Percentiles rank a stretch among this genome's conserved stretches.
Conservation (phyloP, 805 yeast species). For the Nakazawaea peltata region DNA sequence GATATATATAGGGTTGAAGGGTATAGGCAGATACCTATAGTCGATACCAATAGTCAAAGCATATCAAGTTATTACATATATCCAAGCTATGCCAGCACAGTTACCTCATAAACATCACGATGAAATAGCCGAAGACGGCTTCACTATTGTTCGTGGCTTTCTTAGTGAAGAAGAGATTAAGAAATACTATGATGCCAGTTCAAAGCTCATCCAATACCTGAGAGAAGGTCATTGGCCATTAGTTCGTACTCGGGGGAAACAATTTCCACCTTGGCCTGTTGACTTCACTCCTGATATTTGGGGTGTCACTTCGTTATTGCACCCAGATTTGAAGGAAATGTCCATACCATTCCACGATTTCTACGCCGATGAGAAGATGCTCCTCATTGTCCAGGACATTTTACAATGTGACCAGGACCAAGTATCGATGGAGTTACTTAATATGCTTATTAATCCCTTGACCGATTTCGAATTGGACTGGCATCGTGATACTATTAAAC, state of each 20-base stretch:
- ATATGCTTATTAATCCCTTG: slow-evolving; percentile 44
- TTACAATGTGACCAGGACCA: slow-evolving; percentile 27
- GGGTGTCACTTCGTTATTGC: slow-evolving; percentile 41
- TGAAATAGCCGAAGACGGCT: slow-evolving; percentile 26
- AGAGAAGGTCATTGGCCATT: slow-evolving; percentile 40
- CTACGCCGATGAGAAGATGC: slow-evolving; percentile 29
- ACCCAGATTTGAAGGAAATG: slow-evolving; percentile 33
- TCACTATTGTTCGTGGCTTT: slow-evolving; percentile 30
- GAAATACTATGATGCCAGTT: slow-evolving; percentile 27
- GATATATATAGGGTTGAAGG: no score
- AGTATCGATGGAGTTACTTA: slow-evolving; percentile 39
- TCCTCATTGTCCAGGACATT: slow-evolving; percentile 32
- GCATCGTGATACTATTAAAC: slow-evolving; percentile 44
- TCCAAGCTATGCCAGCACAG: slow-evolving; percentile 8
- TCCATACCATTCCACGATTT: slow-evolving; percentile 30
- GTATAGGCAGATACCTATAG: no score
- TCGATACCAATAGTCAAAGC: no score
- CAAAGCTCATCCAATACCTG: slow-evolving; percentile 29
- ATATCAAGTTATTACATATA: no score
- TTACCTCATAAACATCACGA: slow-evolving; percentile 13
- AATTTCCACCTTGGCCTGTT: slow-evolving; percentile 51
- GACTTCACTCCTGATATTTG: slow-evolving; percentile 43
- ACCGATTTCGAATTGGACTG: slow-evolving; percentile 45
- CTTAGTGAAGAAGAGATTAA: slow-evolving; percentile 32
- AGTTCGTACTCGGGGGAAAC: slow-evolving; percentile 43